phyloP scores from a whole-genome alignment of 345 rosid species.

The Aurinia saxatilis region DNA sequence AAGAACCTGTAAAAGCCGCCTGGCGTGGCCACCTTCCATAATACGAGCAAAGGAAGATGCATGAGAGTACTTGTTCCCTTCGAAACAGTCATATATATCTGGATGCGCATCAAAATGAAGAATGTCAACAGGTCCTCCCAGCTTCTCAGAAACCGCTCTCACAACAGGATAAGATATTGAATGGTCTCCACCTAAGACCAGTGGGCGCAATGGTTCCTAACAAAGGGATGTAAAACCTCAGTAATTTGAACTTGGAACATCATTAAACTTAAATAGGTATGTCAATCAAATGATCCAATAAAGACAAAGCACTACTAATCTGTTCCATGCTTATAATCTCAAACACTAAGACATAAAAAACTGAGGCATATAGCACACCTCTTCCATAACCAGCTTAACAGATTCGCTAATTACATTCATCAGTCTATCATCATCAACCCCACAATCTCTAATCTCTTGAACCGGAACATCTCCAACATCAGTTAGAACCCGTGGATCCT shows the following conservation, averaged over 20 bases:
- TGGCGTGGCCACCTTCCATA: conserved; percentile 96
- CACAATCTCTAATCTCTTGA: conserved; percentile 97
- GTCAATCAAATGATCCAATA: background rate
- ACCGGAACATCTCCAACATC: conserved; percentile 98
- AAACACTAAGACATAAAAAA: too few relatives aligned
- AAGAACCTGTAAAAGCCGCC: conserved; percentile 80
- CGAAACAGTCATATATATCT: conserved; percentile 78
- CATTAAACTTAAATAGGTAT: too few relatives aligned
- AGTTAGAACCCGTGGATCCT: conserved; percentile 84
- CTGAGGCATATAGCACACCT: conserved; percentile 36
- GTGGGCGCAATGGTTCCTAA: conserved; percentile 80
- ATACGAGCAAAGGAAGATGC: conserved; percentile 98
- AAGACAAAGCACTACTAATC: too few relatives aligned
- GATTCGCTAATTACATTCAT: conserved; percentile 88
- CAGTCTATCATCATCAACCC: conserved; percentile 84
- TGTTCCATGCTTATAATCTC: too few relatives aligned
- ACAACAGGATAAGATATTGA: conserved; percentile 89
- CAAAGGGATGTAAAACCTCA: too few relatives aligned
- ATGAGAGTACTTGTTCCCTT: conserved; percentile 92
- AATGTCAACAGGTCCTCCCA: conserved; percentile 93
- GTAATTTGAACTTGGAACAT: too few relatives aligned
- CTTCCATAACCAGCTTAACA: conserved; percentile 87
- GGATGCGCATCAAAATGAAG: conserved; percentile 99
- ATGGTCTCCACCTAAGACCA: conserved; percentile 96
- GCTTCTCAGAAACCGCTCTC: conserved; percentile 91